Evolutionary conservation across 2,329 filamentous ascomycete genomes (phyloP).

Genomic region (Leptodontidium sp.): DNA sequence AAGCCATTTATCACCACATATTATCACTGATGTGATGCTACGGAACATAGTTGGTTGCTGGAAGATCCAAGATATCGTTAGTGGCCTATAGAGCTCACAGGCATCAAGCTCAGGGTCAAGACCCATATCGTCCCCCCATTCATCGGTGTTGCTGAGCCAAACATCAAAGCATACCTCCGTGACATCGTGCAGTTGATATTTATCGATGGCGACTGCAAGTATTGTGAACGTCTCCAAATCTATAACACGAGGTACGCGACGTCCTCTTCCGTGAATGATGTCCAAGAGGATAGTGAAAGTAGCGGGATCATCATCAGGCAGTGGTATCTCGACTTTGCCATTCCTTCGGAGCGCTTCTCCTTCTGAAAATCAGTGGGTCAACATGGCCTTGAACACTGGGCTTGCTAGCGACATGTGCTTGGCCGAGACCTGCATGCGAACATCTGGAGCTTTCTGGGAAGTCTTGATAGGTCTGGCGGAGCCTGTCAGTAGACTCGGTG

Average conservation of each 20-base stretch:
- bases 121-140: background rate
- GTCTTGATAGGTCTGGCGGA: background rate
- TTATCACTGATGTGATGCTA: background rate
- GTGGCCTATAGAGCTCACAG: background rate
- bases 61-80: constrained; percentile 21
- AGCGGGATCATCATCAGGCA: constrained; percentile 34
- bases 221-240: constrained; percentile 7
- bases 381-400: constrained; percentile 41
- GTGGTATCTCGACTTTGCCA: constrained; percentile 34
- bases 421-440: constrained; percentile 27
- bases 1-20: background rate
- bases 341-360: constrained; percentile 27
- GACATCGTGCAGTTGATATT: constrained; percentile 5
- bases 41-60: background rate
- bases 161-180: background rate
- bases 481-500: background rate
- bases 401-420: constrained; percentile 37
- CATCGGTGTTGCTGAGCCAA: background rate
- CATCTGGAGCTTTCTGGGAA: background rate
- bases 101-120: background rate
- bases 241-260: constrained; percentile 11
- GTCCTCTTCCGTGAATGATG: constrained; percentile 41
- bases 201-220: constrained; percentile 5
- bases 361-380: constrained; percentile 35
- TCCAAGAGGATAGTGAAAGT: constrained; percentile 44